Base-by-base conservation (phyloP, 1,284 basidiomycete species). In the Neonothopanus nambi region DNA sequence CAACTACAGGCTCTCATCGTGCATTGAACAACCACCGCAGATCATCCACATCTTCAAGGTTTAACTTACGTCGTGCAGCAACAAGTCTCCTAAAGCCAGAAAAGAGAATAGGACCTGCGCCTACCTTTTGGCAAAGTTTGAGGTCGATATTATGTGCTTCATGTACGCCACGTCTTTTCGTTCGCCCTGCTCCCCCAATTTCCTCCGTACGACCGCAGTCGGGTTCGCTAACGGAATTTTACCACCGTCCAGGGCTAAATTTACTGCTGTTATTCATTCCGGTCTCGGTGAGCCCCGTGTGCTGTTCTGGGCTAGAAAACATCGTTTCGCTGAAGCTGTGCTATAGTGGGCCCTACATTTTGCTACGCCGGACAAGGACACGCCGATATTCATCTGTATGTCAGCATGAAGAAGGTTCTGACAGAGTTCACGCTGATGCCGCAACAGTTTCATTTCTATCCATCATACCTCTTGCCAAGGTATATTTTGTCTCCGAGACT, bases 401-500 rank as follows among this genome's bases (percentile, higher is more conserved):
- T 76, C 5, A 18, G 3, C n/a, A n/a, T n/a, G n/a, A 11, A 26
- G 46, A 57, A 12, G 35, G 12, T 17, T 13, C 28, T 39, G 13
- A 24, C 3, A 17, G 35, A 37, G 18, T 23, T 20, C 20, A 15
- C 11, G 30, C 12, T 18, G 17, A n/a, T 28, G 17, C 9, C 11
- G 36, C 40, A 21, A n/a, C 57, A 89, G 87, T 86, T 61, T 82
- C 84, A 1, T 87, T 93, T 63, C 67, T 89, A 46, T 78, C 87
- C 3, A 87, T 90, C 46, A 80, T 90, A 61, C 87, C 87, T 6
- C 71, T 89, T 7, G 93, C 93, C 17, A 86, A 87, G 73, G 87
- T 84, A 52, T 28, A 67, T 7, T 35, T 21, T 37, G 6, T 8
- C 1, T 41, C 21, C 17, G 13, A 11, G n/a, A 12, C 24, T 37